phyloP scores from a whole-genome alignment of 495 filamentous ascomycete species.

The Penicillium argentinense region DNA sequence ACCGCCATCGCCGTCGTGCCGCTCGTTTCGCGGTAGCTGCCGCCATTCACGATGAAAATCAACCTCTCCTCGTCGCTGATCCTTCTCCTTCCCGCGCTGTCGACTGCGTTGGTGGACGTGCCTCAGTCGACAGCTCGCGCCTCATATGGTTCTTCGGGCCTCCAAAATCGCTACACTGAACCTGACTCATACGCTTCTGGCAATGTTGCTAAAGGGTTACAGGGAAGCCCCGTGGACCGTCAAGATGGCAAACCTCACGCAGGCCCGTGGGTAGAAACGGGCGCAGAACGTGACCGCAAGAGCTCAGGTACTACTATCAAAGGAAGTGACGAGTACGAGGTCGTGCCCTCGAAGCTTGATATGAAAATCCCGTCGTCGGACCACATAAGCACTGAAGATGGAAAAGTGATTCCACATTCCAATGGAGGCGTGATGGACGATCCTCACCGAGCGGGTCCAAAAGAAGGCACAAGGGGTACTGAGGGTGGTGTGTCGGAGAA shows the following conservation, averaged over 20 bases:
- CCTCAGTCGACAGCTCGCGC: slow-evolving; percentile 8
- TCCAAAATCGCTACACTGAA: slow-evolving; percentile 17
- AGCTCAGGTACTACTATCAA: slow-evolving; percentile 29
- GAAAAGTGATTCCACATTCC: slow-evolving; percentile 68
- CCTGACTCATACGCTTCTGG: slow-evolving; percentile 21
- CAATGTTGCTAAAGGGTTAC: slow-evolving; percentile 58
- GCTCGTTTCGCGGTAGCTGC: slow-evolving; percentile 13
- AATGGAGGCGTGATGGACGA: slow-evolving; percentile 95
- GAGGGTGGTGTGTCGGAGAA: slow-evolving; percentile 86
- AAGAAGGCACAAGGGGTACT: slow-evolving; percentile 81
- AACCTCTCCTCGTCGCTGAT: slow-evolving; percentile 29
- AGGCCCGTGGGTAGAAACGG: slow-evolving; percentile 81
- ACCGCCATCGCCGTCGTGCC: neutral
- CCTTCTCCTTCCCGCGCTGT: slow-evolving; percentile 39
- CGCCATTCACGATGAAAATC: slow-evolving; percentile 33
- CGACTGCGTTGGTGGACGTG: slow-evolving; percentile 26
- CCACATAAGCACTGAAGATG: slow-evolving; percentile 50
- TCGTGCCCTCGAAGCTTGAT: slow-evolving; percentile 22
- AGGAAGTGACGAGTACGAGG: slow-evolving; percentile 23
- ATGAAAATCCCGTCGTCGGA: slow-evolving; percentile 33
- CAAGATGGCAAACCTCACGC: slow-evolving; percentile 93
- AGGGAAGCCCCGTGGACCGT: slow-evolving; percentile 91
- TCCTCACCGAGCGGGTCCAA: slow-evolving; percentile 66
- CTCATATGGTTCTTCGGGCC: slow-evolving; percentile 14
- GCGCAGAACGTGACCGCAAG: slow-evolving; percentile 57